Evolutionary conservation across 495 filamentous ascomycete species (phyloP), one percentile per base, ranked within the genome.

Genomic region (Tuber magnatum): DNA sequence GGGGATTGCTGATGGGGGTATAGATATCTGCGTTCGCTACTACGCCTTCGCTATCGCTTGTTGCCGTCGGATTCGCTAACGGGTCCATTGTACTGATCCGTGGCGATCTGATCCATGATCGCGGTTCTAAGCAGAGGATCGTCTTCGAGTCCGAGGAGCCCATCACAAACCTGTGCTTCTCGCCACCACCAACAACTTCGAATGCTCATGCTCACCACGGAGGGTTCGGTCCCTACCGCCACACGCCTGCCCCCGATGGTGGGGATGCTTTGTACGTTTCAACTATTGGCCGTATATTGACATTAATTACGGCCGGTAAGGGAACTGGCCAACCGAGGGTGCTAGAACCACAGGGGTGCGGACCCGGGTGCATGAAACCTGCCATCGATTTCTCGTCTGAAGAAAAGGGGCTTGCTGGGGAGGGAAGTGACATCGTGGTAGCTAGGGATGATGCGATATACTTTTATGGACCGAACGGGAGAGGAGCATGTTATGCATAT

Each of bases 101-200:
- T 56, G 95, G 95, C 72, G 95, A 99, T 84, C 85, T 99, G 69
- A 94, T 99, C 75, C 92, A 98, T 83, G 96, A 98, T 83, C 89
- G 94, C 75, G 95, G 95, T n/a, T 92, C 95, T 48, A 94, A 93
- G 82, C 95, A 99, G 83, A 89, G 96, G 38, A 94, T 94, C 41
- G 93, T 99, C 41, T 96, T 97, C 84, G 95, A 97, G 81, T 97
- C 94, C 3, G 94, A 98, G 79, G 95, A 99, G 80, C 95, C 95
- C 0, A 91, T 99, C 51, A 99, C 95, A 0, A 95, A 83, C 51
- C 71, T 83, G 16, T 82, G 81, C 68, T 83, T 83, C 74, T 82
- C 81, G 18, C 81, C 81, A 39, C 81, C 81, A 24, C 70, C 32
- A 32, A 79, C 76, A 61, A 78, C 77, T 41, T 44, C 76, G 39